Base-by-base conservation (phyloP, 2,329 filamentous ascomycete genomes). In the Aspergillus aculeatinus region DNA sequence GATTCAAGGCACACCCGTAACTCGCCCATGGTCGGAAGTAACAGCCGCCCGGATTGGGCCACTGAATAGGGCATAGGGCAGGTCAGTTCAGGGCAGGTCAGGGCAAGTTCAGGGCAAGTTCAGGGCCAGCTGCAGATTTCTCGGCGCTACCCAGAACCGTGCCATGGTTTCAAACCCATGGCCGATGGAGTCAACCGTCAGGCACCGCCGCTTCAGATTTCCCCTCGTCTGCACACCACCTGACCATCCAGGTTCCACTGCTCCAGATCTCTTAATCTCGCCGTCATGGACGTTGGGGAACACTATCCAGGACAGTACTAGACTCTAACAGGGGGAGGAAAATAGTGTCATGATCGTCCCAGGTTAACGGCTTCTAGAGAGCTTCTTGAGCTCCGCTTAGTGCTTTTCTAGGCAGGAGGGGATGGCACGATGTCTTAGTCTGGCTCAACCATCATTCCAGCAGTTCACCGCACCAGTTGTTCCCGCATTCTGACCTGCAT, bases 1-100 rank as follows among this genome's bases (percentile, higher is more conserved):
- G 33, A 35, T 35, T 11, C 3, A 23, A 25, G 10, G 33, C 11
- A 35, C 33, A 16, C 33, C 14, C 33, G 33, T 35, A 48, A 11
- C 29, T 16, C 48, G 11, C 12, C 23, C 48, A 31, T 25, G 23
- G 19, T 39, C 12, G 3, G 55, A 27, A 23, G 19, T 35, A 50
- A 29, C n/a, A 49, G 19, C 14, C 12, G 11, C 23, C 53, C 51
- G 11, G 19, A 51, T 60, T 27, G 6, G 61, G 51, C 27, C 4
- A 35, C 10, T 29, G 60, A 2, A n/a, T 70, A 70, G 67, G 69
- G 68, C 57, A 65, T 72, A 70, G 68, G 69, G 69, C 57, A 63
- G 27, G 10, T 11, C 11, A 63, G 25, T 7, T 11, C 11, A 70
- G 68, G 69, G 66, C 58, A 62, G 21, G 21, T 23, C 21, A 70